Conservation (phyloP, 768 basidiomycete genomes). For the Hericium alpestre region DNA sequence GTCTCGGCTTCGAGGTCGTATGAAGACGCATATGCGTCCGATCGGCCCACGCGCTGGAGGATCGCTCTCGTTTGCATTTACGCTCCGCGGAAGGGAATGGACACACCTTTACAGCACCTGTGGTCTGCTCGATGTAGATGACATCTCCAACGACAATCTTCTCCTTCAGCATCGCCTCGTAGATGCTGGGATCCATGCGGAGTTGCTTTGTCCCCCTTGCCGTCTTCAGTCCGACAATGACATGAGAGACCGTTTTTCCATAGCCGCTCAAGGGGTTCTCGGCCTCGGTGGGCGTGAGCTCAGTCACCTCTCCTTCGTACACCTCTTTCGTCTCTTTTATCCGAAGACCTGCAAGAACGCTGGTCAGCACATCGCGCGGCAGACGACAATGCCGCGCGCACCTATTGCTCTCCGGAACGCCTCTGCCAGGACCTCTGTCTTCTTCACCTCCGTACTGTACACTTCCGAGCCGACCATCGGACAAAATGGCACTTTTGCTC, state of each 20-base stretch:
- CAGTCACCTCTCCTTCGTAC: slow-evolving; percentile 97
- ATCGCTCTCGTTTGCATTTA: neutral
- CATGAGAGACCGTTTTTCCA: slow-evolving; percentile 98
- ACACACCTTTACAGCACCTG: slow-evolving; percentile 85
- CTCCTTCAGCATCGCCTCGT: slow-evolving; percentile 95
- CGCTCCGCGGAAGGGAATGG: neutral
- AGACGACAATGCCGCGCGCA: slow-evolving; percentile 28
- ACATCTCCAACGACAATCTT: slow-evolving; percentile 95
- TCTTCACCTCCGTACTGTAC: slow-evolving; percentile 94
- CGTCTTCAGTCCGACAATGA: slow-evolving; percentile 93
- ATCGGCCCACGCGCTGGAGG: slow-evolving; percentile 80
- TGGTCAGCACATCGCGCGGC: neutral
- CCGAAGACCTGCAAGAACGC: slow-evolving; percentile 55
- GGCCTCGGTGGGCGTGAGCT: slow-evolving; percentile 89
- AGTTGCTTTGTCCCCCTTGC: slow-evolving; percentile 79
- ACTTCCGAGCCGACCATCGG: slow-evolving; percentile 98
- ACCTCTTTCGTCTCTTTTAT: slow-evolving; percentile 99
- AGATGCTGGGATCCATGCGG: slow-evolving; percentile 87
- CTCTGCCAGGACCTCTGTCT: slow-evolving; percentile 95
- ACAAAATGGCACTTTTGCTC: slow-evolving; percentile 92
- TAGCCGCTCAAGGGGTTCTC: slow-evolving; percentile 97
- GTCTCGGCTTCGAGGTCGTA: slow-evolving; percentile 98
- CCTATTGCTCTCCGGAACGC: slow-evolving; percentile 92
- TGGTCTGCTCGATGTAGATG: slow-evolving; percentile 88
- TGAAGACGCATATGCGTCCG: slow-evolving; percentile 94